Base-by-base conservation (phyloP, 2,329 filamentous ascomycete genomes). In the Teratosphaeria zuluensis region DNA sequence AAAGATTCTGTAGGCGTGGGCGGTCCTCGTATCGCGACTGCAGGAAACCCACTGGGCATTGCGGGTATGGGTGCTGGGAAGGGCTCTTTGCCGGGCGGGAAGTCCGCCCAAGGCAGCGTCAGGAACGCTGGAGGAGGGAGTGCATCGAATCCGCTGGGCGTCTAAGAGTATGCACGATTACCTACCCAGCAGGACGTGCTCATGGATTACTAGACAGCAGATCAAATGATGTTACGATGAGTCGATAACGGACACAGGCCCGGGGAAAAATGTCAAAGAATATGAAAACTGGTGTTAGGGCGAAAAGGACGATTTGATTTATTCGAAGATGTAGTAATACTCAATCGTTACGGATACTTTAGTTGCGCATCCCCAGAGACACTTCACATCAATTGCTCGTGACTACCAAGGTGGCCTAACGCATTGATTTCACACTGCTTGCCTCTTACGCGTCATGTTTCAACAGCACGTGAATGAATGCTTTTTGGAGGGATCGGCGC, bases 1-100 rank as follows among this genome's bases (percentile, higher is more conserved):
- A 80, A 80, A 62, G 77, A 80, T 63, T 66, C 70, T 4, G 74
- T 77, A 0, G 75, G 74, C 38, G 77, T 78, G 1, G 68, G 70
- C 3, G 78, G 78, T 4, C 65, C 71, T 35, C 70, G 78, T 3
- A 73, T 76, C 19, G 66, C 73, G 4, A 79, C 77, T 1, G 74
- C 73, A 30, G 71, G 70, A 24, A 80, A 80, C 63, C 78, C 78
- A 2, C 66, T 80, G 7, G 78, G 77, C 0, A 60, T 80, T 31
- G 65, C 69, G 21, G 71, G 71, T 52, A 62, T 68, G 32, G 73
- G 72, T 8, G 58, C 55, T 30, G 64, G 64, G 59, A 57, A 74
- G 69, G 62, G 71, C 35, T 42, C 61, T 55, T 54, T 60, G 51
- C 58, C 60, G 24, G 58, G 33, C 30, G 55, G 55, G 19, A 59